A percentile compares a stretch with the other conserved stretches of the same genome.
Conservation (phyloP, 129 eudicot genomes). For the Scalesia atractyloides region DNA sequence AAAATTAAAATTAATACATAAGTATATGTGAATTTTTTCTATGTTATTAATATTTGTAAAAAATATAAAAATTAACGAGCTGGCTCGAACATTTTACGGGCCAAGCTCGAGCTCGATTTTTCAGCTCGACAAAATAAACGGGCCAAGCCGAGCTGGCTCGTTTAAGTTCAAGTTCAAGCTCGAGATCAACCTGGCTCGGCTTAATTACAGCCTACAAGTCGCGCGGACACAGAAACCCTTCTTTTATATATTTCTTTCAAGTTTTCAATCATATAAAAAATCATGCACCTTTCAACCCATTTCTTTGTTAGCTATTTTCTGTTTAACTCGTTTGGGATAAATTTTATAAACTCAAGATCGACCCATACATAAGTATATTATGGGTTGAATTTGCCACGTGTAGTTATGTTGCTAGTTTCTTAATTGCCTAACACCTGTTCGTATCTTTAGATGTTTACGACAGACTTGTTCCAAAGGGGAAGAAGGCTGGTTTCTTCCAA, state of each 20-base stretch:
- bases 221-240: not conserved
- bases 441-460: conserved; percentile 79
- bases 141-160: too few species aligned
- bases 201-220: not conserved
- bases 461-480: conserved; percentile 78
- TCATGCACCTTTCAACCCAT: not conserved
- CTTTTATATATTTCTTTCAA: not conserved
- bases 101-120: too few species aligned
- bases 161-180: too few species aligned
- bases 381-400: not conserved
- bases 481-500: conserved; percentile 86
- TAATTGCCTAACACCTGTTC: not conserved
- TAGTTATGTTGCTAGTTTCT: not conserved
- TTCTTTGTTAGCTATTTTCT: not conserved
- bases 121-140: too few species aligned
- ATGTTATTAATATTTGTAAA: too few species aligned
- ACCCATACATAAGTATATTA: not conserved
- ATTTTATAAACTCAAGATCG: not conserved
- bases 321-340: not conserved
- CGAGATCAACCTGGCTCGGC: too few species aligned
- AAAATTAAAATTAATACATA: too few species aligned
- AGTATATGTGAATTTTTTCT: too few species aligned
- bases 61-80: too few species aligned
- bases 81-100: too few species aligned
- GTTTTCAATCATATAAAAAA: not conserved